Evolutionary conservation across 768 basidiomycete species (phyloP).

Genomic region (Glaciozyma antarctica): DNA sequence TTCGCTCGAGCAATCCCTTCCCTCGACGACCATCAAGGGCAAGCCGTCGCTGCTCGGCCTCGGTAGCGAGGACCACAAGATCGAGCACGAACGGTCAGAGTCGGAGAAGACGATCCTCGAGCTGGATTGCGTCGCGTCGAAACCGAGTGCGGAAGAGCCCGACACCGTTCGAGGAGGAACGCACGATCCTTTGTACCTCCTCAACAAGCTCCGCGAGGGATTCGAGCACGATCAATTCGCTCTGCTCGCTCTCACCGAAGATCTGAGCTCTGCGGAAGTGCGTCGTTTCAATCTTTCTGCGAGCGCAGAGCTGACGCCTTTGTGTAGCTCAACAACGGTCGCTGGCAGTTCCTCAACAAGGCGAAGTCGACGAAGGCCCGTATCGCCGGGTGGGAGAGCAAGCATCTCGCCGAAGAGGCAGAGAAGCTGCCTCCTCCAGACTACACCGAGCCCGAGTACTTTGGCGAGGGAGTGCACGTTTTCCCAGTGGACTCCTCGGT

Average conservation of each 20-base stretch:
- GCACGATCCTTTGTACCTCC: neutral
- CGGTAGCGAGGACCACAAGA: neutral
- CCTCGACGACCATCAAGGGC: neutral
- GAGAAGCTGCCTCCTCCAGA: neutral
- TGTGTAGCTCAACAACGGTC: conserved; percentile 7
- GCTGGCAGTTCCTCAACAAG: conserved; percentile 1
- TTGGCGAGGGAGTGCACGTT: conserved; percentile 2
- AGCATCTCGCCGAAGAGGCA: neutral
- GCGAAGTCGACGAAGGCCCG: conserved; percentile 5
- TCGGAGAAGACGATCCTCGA: conserved; percentile 1
- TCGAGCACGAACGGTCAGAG: neutral
- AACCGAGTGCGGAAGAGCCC: too few species aligned
- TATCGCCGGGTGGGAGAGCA: conserved; percentile 10
- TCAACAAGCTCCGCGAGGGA: neutral
- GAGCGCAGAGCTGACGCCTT: too few species aligned
- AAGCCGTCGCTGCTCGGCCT: neutral
- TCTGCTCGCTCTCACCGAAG: neutral
- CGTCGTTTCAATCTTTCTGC: too few species aligned
- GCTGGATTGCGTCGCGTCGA: neutral
- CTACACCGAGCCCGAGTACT: conserved; percentile 12
- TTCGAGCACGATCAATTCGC: conserved; percentile 1
- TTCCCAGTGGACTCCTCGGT: conserved; percentile 4
- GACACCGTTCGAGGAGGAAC: too few species aligned
- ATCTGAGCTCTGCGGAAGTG: neutral
- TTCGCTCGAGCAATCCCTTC: neutral